Conservation (phyloP, 2,329 filamentous ascomycete species). For the Trichoderma sp. region DNA sequence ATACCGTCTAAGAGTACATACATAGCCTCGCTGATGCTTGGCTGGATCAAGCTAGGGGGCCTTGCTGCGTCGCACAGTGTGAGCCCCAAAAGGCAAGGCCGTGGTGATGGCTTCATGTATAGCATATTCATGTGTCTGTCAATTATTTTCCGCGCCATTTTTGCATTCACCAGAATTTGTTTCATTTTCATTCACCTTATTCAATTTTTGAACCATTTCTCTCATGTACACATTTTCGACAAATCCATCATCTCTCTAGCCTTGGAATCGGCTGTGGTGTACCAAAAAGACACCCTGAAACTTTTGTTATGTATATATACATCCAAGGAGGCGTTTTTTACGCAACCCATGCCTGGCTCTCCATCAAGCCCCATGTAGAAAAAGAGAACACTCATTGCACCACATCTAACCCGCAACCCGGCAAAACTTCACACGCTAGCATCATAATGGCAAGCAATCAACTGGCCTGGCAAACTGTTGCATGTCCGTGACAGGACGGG, state of each 20-base stretch:
- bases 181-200: not conserved
- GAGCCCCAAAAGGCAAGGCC: not conserved
- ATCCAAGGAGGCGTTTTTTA: not conserved
- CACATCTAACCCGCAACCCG: not conserved
- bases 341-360: not conserved
- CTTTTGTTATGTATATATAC: conserved; percentile 7
- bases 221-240: not conserved
- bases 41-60: conserved; percentile 1
- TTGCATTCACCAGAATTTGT: not conserved
- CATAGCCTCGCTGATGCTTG: not conserved
- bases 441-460: not conserved
- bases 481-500: not conserved
- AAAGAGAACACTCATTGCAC: not conserved
- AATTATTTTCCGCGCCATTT: not conserved
- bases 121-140: not conserved
- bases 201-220: not conserved
- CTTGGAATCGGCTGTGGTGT: not conserved
- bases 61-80: conserved; percentile 16
- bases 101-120: conserved; percentile 3
- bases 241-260: not conserved
- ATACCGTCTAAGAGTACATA: not conserved
- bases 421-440: not conserved
- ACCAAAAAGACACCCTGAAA: not conserved
- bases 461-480: not conserved
- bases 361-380: not conserved